A percentile compares a stretch with the other conserved stretches of the same genome.
These are phyloP conservation scores for Dactylellina drechsleri DNA, from an alignment of 2,329 filamentous ascomycete species.

Conservation along the genomic window DNA sequence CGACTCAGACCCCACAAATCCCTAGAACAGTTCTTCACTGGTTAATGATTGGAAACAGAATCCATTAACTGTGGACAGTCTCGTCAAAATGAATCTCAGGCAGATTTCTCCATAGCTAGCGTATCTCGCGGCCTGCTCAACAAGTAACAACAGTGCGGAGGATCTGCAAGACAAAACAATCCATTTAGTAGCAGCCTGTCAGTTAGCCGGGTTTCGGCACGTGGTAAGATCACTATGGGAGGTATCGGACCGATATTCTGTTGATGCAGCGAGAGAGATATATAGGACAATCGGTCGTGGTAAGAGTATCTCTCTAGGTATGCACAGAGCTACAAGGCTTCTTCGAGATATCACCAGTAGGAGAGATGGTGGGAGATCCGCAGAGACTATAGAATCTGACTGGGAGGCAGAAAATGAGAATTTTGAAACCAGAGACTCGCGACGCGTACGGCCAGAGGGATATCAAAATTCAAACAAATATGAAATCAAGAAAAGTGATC, in stretches of 20 bases:
- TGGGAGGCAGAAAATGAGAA: too few species aligned
- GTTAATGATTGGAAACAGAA: conserved; percentile 27
- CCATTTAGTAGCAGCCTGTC: conserved; percentile 25
- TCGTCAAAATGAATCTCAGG: conserved; percentile 11
- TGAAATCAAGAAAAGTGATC: too few species aligned
- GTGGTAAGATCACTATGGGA: conserved; percentile 60
- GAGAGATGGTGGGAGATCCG: too few species aligned
- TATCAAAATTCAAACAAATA: too few species aligned
- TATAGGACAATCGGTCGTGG: conserved; percentile 25
- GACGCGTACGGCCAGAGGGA: too few species aligned
- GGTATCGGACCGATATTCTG: conserved; percentile 60
- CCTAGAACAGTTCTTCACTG: conserved; percentile 21
- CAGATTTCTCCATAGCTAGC: conserved; percentile 3
- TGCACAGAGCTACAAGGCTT: conserved; percentile 22
- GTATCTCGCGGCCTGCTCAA: conserved; percentile 33
- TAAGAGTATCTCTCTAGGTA: background rate
- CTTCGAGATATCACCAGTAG: too few species aligned
- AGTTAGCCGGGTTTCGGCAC: conserved; percentile 37
- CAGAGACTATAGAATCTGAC: too few species aligned
- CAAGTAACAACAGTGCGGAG: conserved; percentile 7
- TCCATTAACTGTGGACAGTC: conserved; percentile 13
- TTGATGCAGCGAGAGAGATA: conserved; percentile 55
- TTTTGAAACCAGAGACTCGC: too few species aligned
- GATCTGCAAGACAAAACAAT: conserved; percentile 24
- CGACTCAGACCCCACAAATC: conserved; percentile 6